Base-by-base conservation (phyloP, 2,329 filamentous ascomycete genomes). In the Hypoxylon sp. region DNA sequence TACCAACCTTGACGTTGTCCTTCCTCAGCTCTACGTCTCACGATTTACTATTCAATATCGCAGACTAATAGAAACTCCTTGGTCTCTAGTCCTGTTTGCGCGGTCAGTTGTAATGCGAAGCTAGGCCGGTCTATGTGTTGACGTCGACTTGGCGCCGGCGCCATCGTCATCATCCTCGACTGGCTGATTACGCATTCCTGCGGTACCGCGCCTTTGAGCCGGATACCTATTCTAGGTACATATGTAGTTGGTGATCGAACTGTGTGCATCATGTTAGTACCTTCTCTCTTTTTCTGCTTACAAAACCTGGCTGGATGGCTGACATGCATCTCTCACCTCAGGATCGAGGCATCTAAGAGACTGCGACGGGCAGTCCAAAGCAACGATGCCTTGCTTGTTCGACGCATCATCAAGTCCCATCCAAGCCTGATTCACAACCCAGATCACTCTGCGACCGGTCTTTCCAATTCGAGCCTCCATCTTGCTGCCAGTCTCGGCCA, bases 391-490 rank as follows among this genome's bases (percentile, higher is more conserved):
- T 82, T 89, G 61, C 90, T 97, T 70, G 91, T 94, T 73, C 82
- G 86, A 72, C 91, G 93, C 77, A 94, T 97, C 77, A 84, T 97
- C 71, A 87, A 85, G 70, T 90, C 90, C 65, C 89, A 95, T 75
- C 91, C 91, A 0, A 77, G 82, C 17, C 87, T 91, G 69, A 84
- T 97, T 28, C 90, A 91, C 75, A 97, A 97, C 76, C 93, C 93
- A 2, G 93, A 97, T 79, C 87, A 88, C 73, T 87, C 89, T 3
- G 85, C 89, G 68, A 75, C 79, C 7, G 88, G 87, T 53, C 89
- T 93, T 72, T 92, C 91, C 78, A 96, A 97, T 81, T 95, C 93
- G 2, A 93, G 89, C 70, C 86, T 97, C 41, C 93, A 97, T 79
- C 86, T 97, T 2, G 92, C 93, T 46, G 91, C 92, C 10, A 88